Evolutionary conservation across 2,329 filamentous ascomycete species (phyloP).

Genomic region (Colletotrichum musae): DNA sequence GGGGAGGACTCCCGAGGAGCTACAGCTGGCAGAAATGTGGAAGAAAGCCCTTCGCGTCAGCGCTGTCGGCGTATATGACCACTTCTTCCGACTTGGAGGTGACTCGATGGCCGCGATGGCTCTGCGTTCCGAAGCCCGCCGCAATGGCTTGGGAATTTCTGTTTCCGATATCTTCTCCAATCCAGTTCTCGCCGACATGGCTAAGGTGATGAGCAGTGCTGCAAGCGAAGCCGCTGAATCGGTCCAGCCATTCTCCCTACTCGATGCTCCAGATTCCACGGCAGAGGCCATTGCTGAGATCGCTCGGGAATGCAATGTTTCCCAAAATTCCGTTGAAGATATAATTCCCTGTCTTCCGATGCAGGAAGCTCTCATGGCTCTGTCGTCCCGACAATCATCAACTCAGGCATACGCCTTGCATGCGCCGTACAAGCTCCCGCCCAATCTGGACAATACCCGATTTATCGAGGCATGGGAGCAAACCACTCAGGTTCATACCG

Average conservation of each 20-base stretch:
- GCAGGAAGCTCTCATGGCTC: slow-evolving; percentile 35
- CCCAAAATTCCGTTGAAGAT: slow-evolving; percentile 3
- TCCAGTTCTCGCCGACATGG: slow-evolving; percentile 10
- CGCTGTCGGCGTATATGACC: slow-evolving; percentile 33
- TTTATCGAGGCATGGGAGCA: slow-evolving; percentile 43
- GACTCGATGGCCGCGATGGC: slow-evolving; percentile 47
- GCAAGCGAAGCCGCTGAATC: background rate
- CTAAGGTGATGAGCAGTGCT: background rate
- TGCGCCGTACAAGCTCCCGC: slow-evolving; percentile 24
- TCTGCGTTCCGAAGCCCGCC: slow-evolving; percentile 22
- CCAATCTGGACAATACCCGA: slow-evolving; percentile 27
- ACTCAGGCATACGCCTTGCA: slow-evolving; percentile 38
- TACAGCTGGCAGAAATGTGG: slow-evolving; percentile 12
- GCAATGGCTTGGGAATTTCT: background rate
- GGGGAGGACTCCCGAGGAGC: background rate
- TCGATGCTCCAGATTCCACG: background rate
- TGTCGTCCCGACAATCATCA: slow-evolving; percentile 41
- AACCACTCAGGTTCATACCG: slow-evolving; percentile 34
- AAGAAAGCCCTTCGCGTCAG: background rate
- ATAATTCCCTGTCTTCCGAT: slow-evolving; percentile 16
- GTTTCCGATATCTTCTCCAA: slow-evolving; percentile 22
- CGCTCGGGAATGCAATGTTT: background rate
- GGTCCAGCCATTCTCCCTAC: background rate
- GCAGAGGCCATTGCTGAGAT: background rate
- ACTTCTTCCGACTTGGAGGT: slow-evolving; percentile 45